Base-by-base conservation (phyloP, 208 protist species). In the Dictyostelium gargantuum region DNA sequence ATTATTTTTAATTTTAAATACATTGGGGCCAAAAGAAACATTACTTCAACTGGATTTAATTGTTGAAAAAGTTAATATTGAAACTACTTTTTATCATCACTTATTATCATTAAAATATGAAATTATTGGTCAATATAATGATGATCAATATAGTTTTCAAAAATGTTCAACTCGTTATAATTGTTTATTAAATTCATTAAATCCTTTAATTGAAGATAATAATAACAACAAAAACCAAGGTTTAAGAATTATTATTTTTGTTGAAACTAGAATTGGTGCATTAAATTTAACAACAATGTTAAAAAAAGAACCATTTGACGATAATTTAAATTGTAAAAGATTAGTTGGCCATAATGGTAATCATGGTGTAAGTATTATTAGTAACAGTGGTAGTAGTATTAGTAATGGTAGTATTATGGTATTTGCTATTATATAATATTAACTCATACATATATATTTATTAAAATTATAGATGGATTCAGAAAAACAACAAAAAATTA, bases 321-420 rank as follows among this genome's bases (percentile, higher is more conserved):
- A 6, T 26, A 10, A 23, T 21, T 23, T 91, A 9, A 52, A 82
- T 35, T 9, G 48, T 2, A 73, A 74, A 13, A 32, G 44, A 15
- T 72, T 80, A 5, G 38, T 91, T 32, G 89, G 89, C 10, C 89
- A 93, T 48, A 21, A 13, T 44, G n/a, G 44, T 29, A 35, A 29
- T 3, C 61, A 75, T 79, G 89, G 77, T 46, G n/a, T n/a, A n/a
- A n/a, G n/a, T n/a, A n/a, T n/a, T n/a, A n/a, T n/a, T n/a, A n/a
- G n/a, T n/a, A n/a, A n/a, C n/a, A n/a, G n/a, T n/a, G n/a, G n/a
- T n/a, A n/a, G n/a, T n/a, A n/a, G n/a, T n/a, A n/a, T n/a, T n/a
- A n/a, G n/a, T n/a, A n/a, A n/a, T n/a, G n/a, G n/a, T n/a, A n/a
- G n/a, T n/a, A n/a, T n/a, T n/a, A n/a, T n/a, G n/a, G n/a, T n/a